Base-by-base conservation (phyloP, 2,329 filamentous ascomycete species). In the Neonectria coccinea region DNA sequence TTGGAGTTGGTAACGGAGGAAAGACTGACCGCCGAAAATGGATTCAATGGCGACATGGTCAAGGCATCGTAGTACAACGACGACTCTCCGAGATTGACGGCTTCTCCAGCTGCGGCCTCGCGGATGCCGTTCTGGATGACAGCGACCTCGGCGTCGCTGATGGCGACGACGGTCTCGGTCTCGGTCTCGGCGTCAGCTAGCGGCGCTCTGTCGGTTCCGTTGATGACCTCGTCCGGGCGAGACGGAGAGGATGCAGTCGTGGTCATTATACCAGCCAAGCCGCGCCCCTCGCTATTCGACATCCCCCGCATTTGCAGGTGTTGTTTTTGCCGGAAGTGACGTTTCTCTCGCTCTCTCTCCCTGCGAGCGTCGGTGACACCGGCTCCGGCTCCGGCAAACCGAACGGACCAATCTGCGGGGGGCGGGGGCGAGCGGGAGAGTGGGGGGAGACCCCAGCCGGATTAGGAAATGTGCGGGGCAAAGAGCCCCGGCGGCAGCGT, bases 51-150 rank as follows among this genome's bases (percentile, higher is more conserved):
- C 63, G 86, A 83, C 86, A 89, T 89, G 68, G 82, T 85, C 64
- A 81, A 77, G 48, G 83, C 81, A 80, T 88, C 85, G 81, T 87
- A 89, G 75, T 88, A 88, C 56, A 82, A 78, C 45, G 86, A 84
- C 45, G 78, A 80, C 67, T 80, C 74, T 55, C 77, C 70, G 60
- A 75, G 64, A 48, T 74, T 74, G 64, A 69, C 65, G 51, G 62
- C 48, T 5, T 68, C 65, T 44, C 59, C 65, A 25, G 48, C 57
- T 25, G 70, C 50, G 57, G 68, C 67, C 52, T 74, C 69, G 25
- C 59, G 68, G 48, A 74, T 65, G 33, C 64, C 62, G 45, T 71
- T 67, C 58, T 73, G 69, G 51, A 70, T 50, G 36, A 62, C 64
- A 56, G 70, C 71, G 65, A 74, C 70, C 65, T 77, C 75, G 57